phyloP scores from a whole-genome alignment of 768 basidiomycete genomes.

The Suillus spraguei region DNA sequence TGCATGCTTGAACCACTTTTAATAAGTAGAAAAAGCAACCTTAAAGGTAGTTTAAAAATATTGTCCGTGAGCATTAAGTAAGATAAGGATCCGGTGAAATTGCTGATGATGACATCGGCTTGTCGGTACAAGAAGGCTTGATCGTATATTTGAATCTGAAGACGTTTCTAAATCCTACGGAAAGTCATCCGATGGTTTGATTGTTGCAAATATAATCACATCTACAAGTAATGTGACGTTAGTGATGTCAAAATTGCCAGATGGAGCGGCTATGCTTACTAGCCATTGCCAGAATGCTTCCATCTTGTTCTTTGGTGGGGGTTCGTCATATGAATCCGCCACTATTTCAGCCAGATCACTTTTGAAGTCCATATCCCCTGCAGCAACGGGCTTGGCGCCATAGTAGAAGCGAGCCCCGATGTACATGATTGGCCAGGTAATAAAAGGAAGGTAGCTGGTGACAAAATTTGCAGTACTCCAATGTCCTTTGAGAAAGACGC shows the following conservation, averaged over 20 bases:
- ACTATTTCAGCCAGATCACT: conserved; percentile 70
- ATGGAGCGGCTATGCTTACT: conserved; percentile 45
- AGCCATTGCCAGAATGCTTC: conserved; percentile 82
- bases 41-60: too few relatives aligned
- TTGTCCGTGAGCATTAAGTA: too few relatives aligned
- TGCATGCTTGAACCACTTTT: too few relatives aligned
- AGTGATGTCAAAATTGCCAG: neutral
- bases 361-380: conserved; percentile 85
- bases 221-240: neutral
- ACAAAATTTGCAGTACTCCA: conserved; percentile 73
- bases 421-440: conserved; percentile 77
- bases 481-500: conserved; percentile 51
- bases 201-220: conserved; percentile 7
- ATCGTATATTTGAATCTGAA: too few relatives aligned
- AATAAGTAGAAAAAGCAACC: too few relatives aligned
- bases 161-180: too few relatives aligned
- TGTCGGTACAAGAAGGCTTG: too few relatives aligned
- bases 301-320: conserved; percentile 63
- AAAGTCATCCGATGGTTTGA: too few relatives aligned
- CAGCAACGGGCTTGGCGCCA: conserved; percentile 23
- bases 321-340: conserved; percentile 70
- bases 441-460: conserved; percentile 77
- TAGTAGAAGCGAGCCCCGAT: conserved; percentile 52
- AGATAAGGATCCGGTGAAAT: too few relatives aligned
- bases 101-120: too few relatives aligned